Conservation (phyloP, 345 rosid genomes). For the Lagerstroemia speciosa region DNA sequence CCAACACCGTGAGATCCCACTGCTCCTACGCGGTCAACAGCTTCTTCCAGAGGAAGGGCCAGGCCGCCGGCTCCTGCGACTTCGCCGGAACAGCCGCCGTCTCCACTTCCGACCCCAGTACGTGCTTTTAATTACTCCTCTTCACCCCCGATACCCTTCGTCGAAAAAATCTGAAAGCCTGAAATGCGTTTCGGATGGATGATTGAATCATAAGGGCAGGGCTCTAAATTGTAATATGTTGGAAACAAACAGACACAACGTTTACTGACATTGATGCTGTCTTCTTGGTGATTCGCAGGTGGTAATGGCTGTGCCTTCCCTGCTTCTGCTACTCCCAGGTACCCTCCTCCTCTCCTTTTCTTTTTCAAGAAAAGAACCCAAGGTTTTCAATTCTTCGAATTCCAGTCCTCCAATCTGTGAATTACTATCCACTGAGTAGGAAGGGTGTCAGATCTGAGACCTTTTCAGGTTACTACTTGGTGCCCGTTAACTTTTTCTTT, state of each 20-base stretch:
- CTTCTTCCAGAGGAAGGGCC: conserved; percentile 73
- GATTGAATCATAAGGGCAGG: too few species aligned
- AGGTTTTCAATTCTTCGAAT: not conserved
- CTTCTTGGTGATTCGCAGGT: conserved; percentile 24
- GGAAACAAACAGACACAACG: too few species aligned
- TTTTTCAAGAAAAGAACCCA: not conserved
- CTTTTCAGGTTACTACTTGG: too few species aligned
- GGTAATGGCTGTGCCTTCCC: conserved; percentile 35
- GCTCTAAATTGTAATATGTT: too few species aligned
- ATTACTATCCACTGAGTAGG: too few species aligned
- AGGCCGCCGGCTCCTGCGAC: conserved; percentile 63
- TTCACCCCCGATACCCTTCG: too few species aligned
- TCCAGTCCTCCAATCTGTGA: not conserved
- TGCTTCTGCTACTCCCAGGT: conserved; percentile 40
- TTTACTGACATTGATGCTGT: not conserved
- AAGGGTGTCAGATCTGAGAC: too few species aligned
- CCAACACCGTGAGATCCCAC: conserved; percentile 69
- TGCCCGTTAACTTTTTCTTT: too few species aligned
- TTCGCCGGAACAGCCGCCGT: conserved; percentile 61
- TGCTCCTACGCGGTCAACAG: conserved; percentile 88
- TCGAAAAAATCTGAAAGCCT: too few species aligned
- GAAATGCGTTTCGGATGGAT: too few species aligned
- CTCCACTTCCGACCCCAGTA: conserved; percentile 54
- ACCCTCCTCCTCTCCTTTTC: not conserved
- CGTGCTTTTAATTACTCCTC: not conserved